A percentile compares a stretch with the other conserved stretches of the same genome.
phyloP scores from a whole-genome alignment of 768 basidiomycete genomes.

The Lentinula raphanica region DNA sequence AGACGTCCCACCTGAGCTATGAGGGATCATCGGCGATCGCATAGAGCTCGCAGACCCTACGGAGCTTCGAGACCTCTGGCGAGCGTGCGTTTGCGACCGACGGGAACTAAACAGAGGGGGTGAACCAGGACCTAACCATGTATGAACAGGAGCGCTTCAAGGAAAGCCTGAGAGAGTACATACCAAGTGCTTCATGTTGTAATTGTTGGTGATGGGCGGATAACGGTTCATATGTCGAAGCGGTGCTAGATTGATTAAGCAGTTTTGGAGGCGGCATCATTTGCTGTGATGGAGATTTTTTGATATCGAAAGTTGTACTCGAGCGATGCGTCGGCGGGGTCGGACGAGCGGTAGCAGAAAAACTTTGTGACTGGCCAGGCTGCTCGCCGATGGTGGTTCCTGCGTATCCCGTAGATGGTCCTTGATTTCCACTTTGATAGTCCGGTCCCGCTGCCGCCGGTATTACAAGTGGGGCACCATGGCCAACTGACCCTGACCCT shows the following conservation, averaged over 20 bases:
- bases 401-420: constrained; percentile 3
- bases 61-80: constrained; percentile 3
- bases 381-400: background rate
- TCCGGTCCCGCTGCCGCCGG: constrained; percentile 3
- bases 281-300: background rate
- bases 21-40: background rate
- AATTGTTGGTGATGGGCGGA: background rate
- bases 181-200: background rate
- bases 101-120: background rate
- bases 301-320: background rate
- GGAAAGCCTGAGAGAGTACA: background rate
- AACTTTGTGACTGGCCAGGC: background rate
- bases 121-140: background rate
- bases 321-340: background rate
- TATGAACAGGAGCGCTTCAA: background rate
- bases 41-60: constrained; percentile 1
- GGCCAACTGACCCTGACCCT: constrained; percentile 2
- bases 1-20: background rate
- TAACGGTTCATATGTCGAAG: background rate
- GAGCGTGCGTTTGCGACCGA: background rate
- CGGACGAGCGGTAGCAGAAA: background rate
- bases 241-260: background rate
- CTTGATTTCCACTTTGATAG: background rate
- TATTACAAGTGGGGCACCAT: background rate
- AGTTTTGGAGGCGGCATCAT: background rate